These are phyloP conservation scores for Talaromyces borbonicus DNA, from an alignment of 495 filamentous ascomycete genomes.

Conservation along the genomic window DNA sequence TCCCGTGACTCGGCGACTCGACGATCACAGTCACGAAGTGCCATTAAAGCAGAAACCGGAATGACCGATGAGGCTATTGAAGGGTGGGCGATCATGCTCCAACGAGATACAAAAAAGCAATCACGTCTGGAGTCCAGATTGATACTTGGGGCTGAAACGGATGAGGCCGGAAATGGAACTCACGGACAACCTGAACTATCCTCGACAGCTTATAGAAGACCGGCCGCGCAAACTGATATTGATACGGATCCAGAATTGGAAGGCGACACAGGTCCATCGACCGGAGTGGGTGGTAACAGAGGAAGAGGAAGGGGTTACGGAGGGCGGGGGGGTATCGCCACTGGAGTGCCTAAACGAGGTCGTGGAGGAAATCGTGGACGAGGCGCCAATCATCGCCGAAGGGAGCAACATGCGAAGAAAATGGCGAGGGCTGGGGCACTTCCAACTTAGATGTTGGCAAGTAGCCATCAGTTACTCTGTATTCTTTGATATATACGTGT, in stretches of 20 bases:
- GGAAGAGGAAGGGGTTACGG: constrained; percentile 18
- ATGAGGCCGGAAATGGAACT: constrained; percentile 13
- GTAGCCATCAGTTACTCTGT: background rate
- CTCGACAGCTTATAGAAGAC: constrained; percentile 47
- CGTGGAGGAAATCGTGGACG: constrained; percentile 38
- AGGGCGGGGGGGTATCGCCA: constrained; percentile 37
- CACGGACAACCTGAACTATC: constrained; percentile 46
- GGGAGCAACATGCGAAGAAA: constrained; percentile 68
- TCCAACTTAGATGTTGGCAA: constrained; percentile 27
- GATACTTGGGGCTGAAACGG: constrained; percentile 42
- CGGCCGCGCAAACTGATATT: constrained; percentile 10
- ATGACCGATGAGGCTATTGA: constrained; percentile 94
- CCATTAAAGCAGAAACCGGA: constrained; percentile 65
- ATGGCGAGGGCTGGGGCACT: constrained; percentile 56
- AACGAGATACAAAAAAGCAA: constrained; percentile 55
- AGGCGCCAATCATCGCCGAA: constrained; percentile 65
- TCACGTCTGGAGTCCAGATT: constrained; percentile 57
- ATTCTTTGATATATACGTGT: no score
- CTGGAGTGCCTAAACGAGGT: constrained; percentile 41
- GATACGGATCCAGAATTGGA: constrained; percentile 30
- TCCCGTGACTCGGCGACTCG: constrained; percentile 58
- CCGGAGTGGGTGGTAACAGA: constrained; percentile 10
- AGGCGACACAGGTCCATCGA: constrained; percentile 17
- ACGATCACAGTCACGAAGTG: constrained; percentile 45
- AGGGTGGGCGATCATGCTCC: constrained; percentile 83